Evolutionary conservation across 306 rosid species (phyloP).

Genomic region (Nissolia schottii): DNA sequence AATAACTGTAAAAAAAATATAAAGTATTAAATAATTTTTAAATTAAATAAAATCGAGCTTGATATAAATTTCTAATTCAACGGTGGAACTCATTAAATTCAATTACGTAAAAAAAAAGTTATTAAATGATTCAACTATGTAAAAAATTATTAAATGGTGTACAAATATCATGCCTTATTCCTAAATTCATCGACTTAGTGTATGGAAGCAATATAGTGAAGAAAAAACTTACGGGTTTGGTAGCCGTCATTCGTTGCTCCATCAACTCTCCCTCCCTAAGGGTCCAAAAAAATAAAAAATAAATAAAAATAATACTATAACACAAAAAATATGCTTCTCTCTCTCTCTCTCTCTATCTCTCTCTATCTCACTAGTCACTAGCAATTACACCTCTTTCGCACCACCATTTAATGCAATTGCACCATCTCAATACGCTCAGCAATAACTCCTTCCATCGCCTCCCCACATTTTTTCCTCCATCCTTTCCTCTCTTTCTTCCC

Average conservation of each 20-base stretch:
- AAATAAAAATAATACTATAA: not conserved
- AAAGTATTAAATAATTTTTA: too few relatives aligned
- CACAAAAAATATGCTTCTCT: slow-evolving; percentile 12
- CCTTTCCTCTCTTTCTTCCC: slow-evolving; percentile 37
- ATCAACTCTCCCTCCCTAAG: slow-evolving; percentile 21
- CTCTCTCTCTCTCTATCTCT: slow-evolving; percentile 12
- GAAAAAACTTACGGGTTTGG: slow-evolving; percentile 29
- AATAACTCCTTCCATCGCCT: slow-evolving; percentile 88
- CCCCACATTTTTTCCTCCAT: slow-evolving; percentile 64
- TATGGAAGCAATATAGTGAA: not conserved
- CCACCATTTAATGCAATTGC: slow-evolving; percentile 95
- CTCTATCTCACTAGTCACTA: slow-evolving; percentile 29
- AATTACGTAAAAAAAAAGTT: too few relatives aligned
- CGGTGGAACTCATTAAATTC: too few relatives aligned
- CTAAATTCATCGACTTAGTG: not conserved
- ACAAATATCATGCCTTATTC: too few relatives aligned
- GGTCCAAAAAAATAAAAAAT: slow-evolving; percentile 10
- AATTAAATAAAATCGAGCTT: too few relatives aligned
- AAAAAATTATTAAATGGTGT: too few relatives aligned
- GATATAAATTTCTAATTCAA: too few relatives aligned
- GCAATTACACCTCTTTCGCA: slow-evolving; percentile 77
- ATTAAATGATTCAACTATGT: too few relatives aligned
- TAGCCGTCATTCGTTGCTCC: slow-evolving; percentile 65
- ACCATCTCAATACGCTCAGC: slow-evolving; percentile 97
- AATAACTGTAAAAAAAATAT: too few relatives aligned